Evolutionary conservation across 768 basidiomycete species (phyloP).

Genomic region (Amanita molliuscula): DNA sequence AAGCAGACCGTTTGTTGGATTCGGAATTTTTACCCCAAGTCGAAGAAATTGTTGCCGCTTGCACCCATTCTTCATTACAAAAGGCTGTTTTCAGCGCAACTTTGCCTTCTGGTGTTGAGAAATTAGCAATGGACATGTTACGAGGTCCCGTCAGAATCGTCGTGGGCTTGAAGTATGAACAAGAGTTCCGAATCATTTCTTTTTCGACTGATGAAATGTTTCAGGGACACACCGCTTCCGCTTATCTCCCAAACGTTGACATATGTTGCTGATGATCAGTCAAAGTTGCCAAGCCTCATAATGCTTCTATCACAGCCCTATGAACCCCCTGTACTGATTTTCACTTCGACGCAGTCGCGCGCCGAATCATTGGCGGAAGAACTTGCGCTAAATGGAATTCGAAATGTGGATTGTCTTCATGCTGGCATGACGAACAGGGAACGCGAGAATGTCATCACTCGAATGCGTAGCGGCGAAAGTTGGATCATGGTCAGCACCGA

Average conservation of each 20-base stretch:
- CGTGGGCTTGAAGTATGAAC: slow-evolving; percentile 87
- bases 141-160: slow-evolving; percentile 84
- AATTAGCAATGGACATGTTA: slow-evolving; percentile 77
- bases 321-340: slow-evolving; percentile 85
- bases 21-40: slow-evolving; percentile 82
- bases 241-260: slow-evolving; percentile 83
- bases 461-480: slow-evolving; percentile 82
- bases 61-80: slow-evolving; percentile 57
- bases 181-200: not conserved
- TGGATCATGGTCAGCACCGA: slow-evolving; percentile 97
- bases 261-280: slow-evolving; percentile 88
- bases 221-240: slow-evolving; percentile 87
- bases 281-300: slow-evolving; percentile 87
- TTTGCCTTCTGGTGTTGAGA: slow-evolving; percentile 81
- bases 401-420: slow-evolving; percentile 84
- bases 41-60: slow-evolving; percentile 77
- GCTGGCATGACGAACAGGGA: slow-evolving; percentile 83
- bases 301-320: slow-evolving; percentile 73
- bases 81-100: slow-evolving; percentile 95
- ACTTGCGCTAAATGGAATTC: slow-evolving; percentile 65
- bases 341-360: slow-evolving; percentile 85
- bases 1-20: slow-evolving; percentile 88
- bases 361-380: slow-evolving; percentile 73
- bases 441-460: slow-evolving; percentile 72
- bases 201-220: slow-evolving; percentile 3